Conservation (phyloP, 202 grass and related monocot genomes). For the Bolboschoenoplectus hybrid region DNA sequence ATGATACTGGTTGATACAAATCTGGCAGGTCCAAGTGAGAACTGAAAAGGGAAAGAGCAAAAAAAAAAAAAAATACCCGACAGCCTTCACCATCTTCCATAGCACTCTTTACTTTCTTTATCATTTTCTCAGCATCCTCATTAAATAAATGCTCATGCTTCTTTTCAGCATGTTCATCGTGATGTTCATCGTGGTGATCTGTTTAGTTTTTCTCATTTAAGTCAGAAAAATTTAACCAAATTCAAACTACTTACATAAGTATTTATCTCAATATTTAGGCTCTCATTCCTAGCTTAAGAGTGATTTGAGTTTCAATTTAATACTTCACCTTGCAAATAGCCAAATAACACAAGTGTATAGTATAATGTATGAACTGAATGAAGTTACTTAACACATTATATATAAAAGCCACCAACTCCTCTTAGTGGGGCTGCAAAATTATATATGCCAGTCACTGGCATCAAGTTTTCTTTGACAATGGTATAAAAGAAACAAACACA, state of each 20-base stretch:
- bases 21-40: slow-evolving; percentile 24
- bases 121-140: slow-evolving; percentile 86
- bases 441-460: slow-evolving; percentile 16
- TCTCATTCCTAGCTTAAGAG: not conserved
- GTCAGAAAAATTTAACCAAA: slow-evolving; percentile 42
- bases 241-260: slow-evolving; percentile 6
- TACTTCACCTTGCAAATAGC: slow-evolving; percentile 6
- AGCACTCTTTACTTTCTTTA: slow-evolving; percentile 94
- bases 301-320: slow-evolving; percentile 2
- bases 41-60: slow-evolving; percentile 33
- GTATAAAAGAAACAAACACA: not conserved
- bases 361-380: not conserved
- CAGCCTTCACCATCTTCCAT: slow-evolving; percentile 94
- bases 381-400: not conserved
- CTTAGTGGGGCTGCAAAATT: not conserved
- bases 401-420: not conserved
- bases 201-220: slow-evolving; percentile 32
- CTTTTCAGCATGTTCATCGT: slow-evolving; percentile 59
- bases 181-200: slow-evolving; percentile 69
- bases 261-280: not conserved
- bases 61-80: slow-evolving; percentile 63
- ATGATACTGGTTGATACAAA: slow-evolving; percentile 16
- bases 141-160: slow-evolving; percentile 68
- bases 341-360: not conserved
- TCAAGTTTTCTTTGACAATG: not conserved